Base-by-base conservation (phyloP, 2,329 filamentous ascomycete genomes). In the Arthrinium phaeospermum region DNA sequence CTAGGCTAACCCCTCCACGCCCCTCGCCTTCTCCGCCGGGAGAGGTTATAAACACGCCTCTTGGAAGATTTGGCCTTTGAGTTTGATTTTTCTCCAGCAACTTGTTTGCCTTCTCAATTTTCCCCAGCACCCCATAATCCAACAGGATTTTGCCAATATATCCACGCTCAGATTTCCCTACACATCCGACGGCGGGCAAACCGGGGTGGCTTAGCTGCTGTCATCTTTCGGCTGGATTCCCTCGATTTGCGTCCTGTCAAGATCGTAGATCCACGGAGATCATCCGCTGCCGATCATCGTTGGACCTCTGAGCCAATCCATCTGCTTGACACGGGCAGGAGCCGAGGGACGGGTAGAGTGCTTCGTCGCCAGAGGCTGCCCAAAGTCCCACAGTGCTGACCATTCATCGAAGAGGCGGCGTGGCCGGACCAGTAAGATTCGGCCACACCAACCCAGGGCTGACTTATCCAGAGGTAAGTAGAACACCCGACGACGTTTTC, bases 401-500 rank as follows among this genome's bases (percentile, higher is more conserved):
- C 57, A 64, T 10, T 24, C 34, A 64, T 4, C 22, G 34, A 41
- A 41, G 3, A 41, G 57, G 22, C 30, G 57, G 57, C 34, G n/a
- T 64, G 37, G 7, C 57, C 30, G 34, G 34, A 4, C 34, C 57
- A 64, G 57, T 64, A 64, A 41, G 57, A 64, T 64, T 41, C 8
- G 57, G 57, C 30, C 57, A 64, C 57, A 41, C 19, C 30, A 41
- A 10, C 34, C 37, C n/a, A 41, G 8, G 57, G 57, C 57, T 64
- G 13, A 37, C 27, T 41, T 41, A 41, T 7, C 10, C 34, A 64
- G 7, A 64, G 57, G 57, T 64, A 64, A 64, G 24, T 64, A 64
- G 41, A 41, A n/a, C 30, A 22, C 16, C 57, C 8, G 3, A 22
- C 30, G 16, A n/a, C 30, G 37, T 41, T 74, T 72, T 71, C 75